Evolutionary conservation across 164 flowering plant species (phyloP).

Genomic region (Litsea cubeba): DNA sequence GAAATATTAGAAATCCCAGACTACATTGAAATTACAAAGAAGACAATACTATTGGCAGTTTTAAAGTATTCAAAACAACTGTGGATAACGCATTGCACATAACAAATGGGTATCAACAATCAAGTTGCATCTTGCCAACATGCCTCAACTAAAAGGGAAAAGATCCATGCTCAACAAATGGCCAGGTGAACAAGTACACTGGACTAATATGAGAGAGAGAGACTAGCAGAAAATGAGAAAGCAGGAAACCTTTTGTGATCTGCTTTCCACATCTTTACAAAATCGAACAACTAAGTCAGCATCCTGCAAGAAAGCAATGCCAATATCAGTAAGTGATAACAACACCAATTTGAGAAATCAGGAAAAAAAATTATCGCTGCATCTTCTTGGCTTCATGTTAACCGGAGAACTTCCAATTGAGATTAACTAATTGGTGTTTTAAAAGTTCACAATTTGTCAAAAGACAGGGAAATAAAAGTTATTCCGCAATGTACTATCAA

Average conservation of each 20-base stretch:
- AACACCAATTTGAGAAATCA: background rate
- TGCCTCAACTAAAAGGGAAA: background rate
- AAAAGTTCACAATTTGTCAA: background rate
- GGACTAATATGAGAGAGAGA: background rate
- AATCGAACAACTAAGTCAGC: constrained; percentile 67
- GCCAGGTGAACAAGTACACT: background rate
- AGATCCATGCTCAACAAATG: background rate
- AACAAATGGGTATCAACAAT: too few species aligned
- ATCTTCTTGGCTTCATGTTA: background rate
- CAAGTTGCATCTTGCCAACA: too few species aligned
- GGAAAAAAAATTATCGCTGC: background rate
- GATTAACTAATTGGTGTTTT: background rate
- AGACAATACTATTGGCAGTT: background rate
- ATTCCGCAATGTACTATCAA: background rate
- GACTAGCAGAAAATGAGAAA: background rate
- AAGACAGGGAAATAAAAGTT: background rate
- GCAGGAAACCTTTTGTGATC: constrained; percentile 63
- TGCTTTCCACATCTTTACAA: constrained; percentile 88
- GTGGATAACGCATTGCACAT: background rate
- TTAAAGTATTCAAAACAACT: too few species aligned
- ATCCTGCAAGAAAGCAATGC: constrained; percentile 35
- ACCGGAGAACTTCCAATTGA: background rate
- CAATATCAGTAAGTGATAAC: background rate
- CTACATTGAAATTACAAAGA: background rate
- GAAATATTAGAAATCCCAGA: background rate